Percentiles rank a stretch among this genome's conserved stretches.
Conservation (phyloP, 129 eudicot species). For the Smallanthus sonchifolius region DNA sequence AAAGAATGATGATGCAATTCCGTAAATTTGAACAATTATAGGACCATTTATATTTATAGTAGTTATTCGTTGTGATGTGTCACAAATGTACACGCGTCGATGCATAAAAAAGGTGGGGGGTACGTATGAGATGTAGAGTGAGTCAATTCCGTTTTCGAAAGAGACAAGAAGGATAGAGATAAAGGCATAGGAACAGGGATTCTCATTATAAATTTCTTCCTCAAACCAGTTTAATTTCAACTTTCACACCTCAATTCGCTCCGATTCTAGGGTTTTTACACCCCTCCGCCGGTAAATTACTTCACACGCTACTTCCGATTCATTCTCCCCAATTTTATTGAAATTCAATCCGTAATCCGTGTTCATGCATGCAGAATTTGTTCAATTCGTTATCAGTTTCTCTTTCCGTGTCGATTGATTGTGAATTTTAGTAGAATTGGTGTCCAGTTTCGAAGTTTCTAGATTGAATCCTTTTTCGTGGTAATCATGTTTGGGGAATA, state of each 20-base stretch:
- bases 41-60: not conserved
- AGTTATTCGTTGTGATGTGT: conserved; percentile 20
- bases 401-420: not conserved
- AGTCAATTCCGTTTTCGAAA: conserved; percentile 30
- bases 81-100: conserved; percentile 36
- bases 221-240: conserved; percentile 13
- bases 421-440: not conserved
- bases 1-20: no score
- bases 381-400: not conserved
- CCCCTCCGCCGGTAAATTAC: conserved; percentile 11
- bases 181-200: not conserved
- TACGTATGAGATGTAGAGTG: conserved; percentile 26
- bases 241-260: no score
- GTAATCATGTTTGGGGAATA: not conserved
- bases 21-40: not conserved
- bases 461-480: conserved; percentile 2
- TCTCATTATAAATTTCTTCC: conserved; percentile 4
- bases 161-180: conserved; percentile 21
- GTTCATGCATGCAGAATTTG: conserved; percentile 17
- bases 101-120: conserved; percentile 1
- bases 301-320: not conserved
- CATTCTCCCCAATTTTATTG: not conserved
- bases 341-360: not conserved
- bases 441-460: conserved; percentile 8
- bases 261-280: conserved; percentile 14